These are phyloP conservation scores for Skeletonema costatum DNA, from an alignment of 108 stramenopile species.

Conservation along the genomic window DNA sequence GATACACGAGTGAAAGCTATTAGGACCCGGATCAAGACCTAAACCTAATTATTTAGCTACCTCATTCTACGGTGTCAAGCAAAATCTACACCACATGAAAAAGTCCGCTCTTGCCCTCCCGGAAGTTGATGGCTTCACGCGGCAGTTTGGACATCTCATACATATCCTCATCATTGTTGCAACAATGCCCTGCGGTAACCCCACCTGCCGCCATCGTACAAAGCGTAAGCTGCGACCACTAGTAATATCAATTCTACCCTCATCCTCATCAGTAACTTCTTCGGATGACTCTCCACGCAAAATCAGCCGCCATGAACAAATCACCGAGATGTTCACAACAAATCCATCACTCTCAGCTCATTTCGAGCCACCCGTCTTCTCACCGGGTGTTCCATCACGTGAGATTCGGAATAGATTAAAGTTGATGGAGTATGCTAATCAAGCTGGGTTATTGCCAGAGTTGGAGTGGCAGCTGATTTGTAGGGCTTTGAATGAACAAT, in stretches of 20 bases:
- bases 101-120: not conserved
- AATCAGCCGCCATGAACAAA: conserved; percentile 53
- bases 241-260: conserved; percentile 64
- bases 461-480: conserved; percentile 60
- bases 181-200: conserved; percentile 39
- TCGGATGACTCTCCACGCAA: conserved; percentile 4
- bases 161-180: not conserved
- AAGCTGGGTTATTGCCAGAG: conserved; percentile 72
- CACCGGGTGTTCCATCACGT: conserved; percentile 73
- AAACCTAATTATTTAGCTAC: not conserved
- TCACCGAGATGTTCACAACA: conserved; percentile 63
- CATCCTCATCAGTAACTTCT: not conserved
- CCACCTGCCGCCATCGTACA: conserved; percentile 34
- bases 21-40: not conserved
- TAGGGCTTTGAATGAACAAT: conserved; percentile 24
- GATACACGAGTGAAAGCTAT: not conserved
- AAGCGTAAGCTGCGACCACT: conserved; percentile 73
- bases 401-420: conserved; percentile 60
- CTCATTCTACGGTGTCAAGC: not conserved
- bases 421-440: conserved; percentile 55
- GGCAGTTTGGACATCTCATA: no score
- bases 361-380: conserved; percentile 75
- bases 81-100: not conserved
- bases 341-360: conserved; percentile 53
- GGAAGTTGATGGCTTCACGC: not conserved